phyloP scores from a whole-genome alignment of 805 yeast species.

The Wickerhamiella siamensis region DNA sequence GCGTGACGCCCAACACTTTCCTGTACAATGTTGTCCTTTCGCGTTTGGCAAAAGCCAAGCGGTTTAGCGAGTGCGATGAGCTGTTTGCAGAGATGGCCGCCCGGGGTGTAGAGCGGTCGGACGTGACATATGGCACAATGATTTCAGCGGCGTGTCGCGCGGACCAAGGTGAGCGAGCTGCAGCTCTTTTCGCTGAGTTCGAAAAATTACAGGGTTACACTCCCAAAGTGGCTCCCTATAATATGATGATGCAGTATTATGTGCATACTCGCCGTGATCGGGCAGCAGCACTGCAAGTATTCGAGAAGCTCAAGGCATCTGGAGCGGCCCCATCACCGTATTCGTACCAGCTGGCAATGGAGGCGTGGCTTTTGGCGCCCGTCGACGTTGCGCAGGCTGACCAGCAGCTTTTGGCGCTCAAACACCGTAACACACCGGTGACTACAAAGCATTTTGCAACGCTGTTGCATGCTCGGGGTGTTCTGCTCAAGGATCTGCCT shows the following conservation, averaged over 20 bases:
- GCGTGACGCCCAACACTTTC: slow-evolving; percentile 22
- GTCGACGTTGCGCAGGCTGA: slow-evolving; percentile 24
- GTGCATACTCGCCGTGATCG: slow-evolving; percentile 24
- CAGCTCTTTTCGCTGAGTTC: slow-evolving; percentile 24
- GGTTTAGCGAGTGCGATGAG: slow-evolving; percentile 22
- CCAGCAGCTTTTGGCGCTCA: slow-evolving; percentile 21
- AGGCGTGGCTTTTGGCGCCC: slow-evolving; percentile 23
- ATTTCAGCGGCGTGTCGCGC: slow-evolving; percentile 27
- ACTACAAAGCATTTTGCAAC: slow-evolving; percentile 27
- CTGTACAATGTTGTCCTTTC: slow-evolving; percentile 26
- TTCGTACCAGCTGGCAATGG: slow-evolving; percentile 30
- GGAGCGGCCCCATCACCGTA: slow-evolving; percentile 25
- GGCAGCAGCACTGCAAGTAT: slow-evolving; percentile 22
- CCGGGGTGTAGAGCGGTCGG: slow-evolving; percentile 16
- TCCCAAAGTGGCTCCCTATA: slow-evolving; percentile 27
- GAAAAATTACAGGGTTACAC: slow-evolving; percentile 21
- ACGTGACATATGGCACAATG: slow-evolving; percentile 28
- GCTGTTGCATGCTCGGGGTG: slow-evolving; percentile 28
- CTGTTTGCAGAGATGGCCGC: slow-evolving; percentile 23
- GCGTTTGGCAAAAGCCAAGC: slow-evolving; percentile 26
- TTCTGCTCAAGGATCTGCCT: slow-evolving; percentile 22
- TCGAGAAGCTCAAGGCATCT: slow-evolving; percentile 18
- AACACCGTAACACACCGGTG: slow-evolving; percentile 20
- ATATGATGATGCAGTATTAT: slow-evolving; percentile 27
- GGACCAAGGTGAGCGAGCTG: slow-evolving; percentile 23